These are phyloP conservation scores for Zarea fungicola DNA, from an alignment of 2,329 filamentous ascomycete genomes.

Conservation along the genomic window DNA sequence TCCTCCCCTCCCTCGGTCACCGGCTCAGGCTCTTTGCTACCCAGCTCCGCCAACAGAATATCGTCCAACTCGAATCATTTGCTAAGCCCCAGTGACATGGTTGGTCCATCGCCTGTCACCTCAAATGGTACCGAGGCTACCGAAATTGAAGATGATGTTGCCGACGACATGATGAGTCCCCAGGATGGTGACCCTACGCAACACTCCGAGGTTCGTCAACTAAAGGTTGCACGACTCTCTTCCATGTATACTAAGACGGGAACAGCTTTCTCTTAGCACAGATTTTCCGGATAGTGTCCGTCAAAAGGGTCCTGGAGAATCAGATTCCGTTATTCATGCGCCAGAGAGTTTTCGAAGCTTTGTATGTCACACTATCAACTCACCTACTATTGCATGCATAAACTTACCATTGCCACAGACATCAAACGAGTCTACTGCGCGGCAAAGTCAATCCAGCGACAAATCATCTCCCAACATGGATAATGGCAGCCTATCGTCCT, in stretches of 20 bases:
- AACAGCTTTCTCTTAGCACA: conserved; percentile 51
- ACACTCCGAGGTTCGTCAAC: conserved; percentile 33
- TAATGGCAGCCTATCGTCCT: conserved; percentile 26
- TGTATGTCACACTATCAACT: conserved; percentile 44
- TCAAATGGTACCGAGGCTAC: conserved; percentile 79
- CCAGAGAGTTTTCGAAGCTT: conserved; percentile 78
- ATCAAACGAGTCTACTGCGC: conserved; percentile 34
- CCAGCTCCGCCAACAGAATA: conserved; percentile 43
- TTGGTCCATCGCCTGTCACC: conserved; percentile 78
- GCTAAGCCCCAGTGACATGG: conserved; percentile 61
- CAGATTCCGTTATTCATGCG: conserved; percentile 86
- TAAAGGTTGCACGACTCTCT: no score
- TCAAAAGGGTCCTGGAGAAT: conserved; percentile 64
- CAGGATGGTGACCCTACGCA: conserved; percentile 11
- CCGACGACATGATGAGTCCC: conserved; percentile 51
- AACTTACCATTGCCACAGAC: conserved; percentile 32
- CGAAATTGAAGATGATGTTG: conserved; percentile 74
- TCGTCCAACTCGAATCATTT: conserved; percentile 50
- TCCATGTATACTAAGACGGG: conserved; percentile 13
- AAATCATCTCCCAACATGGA: conserved; percentile 34
- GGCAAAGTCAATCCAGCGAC: conserved; percentile 29
- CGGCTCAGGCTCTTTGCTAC: conserved; percentile 47
- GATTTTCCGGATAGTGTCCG: conserved; percentile 53
- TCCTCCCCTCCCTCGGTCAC: conserved; percentile 31
- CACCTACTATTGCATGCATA: not conserved